Evolutionary conservation across 768 basidiomycete genomes (phyloP).

Genomic region (Porpolomopsis calyptriformis): DNA sequence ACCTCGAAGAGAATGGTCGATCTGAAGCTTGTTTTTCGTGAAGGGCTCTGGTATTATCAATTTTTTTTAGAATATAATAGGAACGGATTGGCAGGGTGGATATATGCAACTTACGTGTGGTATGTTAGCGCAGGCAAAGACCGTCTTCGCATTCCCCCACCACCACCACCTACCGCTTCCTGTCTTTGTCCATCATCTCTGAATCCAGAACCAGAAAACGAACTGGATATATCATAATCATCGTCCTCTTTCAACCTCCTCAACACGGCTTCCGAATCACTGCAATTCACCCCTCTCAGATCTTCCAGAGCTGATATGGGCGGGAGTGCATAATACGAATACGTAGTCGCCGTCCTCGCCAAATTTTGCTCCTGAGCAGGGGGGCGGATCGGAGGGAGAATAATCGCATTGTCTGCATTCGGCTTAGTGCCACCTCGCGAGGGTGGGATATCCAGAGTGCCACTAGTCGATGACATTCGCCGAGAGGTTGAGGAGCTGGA

Average conservation of each 20-base stretch:
- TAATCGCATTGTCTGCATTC: conserved; percentile 23
- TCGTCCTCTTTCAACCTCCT: conserved; percentile 52
- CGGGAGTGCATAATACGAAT: conserved; percentile 45
- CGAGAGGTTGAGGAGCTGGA: conserved; percentile 27
- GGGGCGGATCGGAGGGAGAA: conserved; percentile 32
- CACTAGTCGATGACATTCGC: neutral
- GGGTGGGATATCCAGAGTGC: neutral
- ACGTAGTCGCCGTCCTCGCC: conserved; percentile 2
- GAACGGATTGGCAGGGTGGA: neutral
- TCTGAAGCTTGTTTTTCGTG: neutral
- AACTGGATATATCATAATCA: conserved; percentile 12
- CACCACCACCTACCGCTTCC: conserved; percentile 16
- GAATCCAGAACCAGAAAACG: neutral
- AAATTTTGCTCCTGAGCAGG: conserved; percentile 17
- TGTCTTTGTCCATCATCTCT: neutral
- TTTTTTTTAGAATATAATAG: neutral
- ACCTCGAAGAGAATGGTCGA: no score
- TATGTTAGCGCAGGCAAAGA: conserved; percentile 31
- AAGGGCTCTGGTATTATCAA: neutral
- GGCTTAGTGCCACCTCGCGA: no score
- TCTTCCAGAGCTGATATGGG: conserved; percentile 64
- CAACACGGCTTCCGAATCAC: conserved; percentile 58
- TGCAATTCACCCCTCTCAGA: conserved; percentile 37
- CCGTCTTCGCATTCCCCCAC: conserved; percentile 29
- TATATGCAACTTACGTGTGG: conserved; percentile 14